phyloP scores from a whole-genome alignment of 306 rosid genomes.

The Dalbergia oliveri region DNA sequence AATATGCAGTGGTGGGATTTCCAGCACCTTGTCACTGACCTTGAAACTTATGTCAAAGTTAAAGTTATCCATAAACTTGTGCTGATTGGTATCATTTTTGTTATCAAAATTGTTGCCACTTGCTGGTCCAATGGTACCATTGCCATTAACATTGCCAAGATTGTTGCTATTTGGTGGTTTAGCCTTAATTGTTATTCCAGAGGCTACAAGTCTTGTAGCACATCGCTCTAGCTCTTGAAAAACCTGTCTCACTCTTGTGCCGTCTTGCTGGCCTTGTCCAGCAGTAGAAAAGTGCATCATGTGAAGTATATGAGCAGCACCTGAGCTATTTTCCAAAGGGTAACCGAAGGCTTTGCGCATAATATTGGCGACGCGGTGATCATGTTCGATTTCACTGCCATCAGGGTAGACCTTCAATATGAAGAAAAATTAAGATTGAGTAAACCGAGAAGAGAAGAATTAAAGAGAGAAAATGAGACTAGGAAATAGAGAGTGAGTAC shows the following conservation, averaged over 20 bases:
- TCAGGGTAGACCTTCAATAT: not conserved
- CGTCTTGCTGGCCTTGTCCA: not conserved
- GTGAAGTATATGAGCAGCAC: constrained; percentile 48
- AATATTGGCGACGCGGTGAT: constrained; percentile 27
- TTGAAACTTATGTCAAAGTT: not conserved
- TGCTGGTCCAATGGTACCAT: not conserved
- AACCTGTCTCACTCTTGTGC: not conserved
- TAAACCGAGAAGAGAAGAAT: too few species aligned
- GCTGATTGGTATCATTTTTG: too few species aligned
- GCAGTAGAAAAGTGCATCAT: constrained; percentile 45
- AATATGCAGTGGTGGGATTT: not conserved
- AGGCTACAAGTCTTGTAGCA: constrained; percentile 44
- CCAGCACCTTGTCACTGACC: not conserved
- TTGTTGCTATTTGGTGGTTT: not conserved
- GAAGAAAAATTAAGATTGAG: too few species aligned
- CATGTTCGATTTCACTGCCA: not conserved
- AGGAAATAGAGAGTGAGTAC: too few species aligned
- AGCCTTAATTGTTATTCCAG: constrained; percentile 25
- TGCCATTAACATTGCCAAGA: not conserved
- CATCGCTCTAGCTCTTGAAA: not conserved
- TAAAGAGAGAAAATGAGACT: too few species aligned
- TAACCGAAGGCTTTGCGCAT: constrained; percentile 29
- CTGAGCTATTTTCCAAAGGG: not conserved
- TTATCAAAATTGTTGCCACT: too few species aligned
- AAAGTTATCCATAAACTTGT: not conserved